Conservation (phyloP, 1,139 yeast genomes). For the Kluyveromyces marxianus region DNA sequence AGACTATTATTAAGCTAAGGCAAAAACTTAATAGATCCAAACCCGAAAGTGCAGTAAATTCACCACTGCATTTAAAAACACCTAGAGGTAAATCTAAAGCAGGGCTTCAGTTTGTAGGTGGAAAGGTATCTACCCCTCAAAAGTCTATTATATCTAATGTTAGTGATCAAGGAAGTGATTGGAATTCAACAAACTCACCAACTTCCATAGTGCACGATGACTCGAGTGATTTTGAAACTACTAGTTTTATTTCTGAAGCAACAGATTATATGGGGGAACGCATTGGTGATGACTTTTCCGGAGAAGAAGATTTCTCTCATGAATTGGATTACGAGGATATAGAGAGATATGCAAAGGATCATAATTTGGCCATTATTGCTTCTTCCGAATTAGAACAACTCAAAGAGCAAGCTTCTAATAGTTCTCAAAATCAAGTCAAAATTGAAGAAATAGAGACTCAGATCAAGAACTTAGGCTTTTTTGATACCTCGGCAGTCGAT, state of each 20-base stretch:
- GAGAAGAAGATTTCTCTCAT: slow-evolving; percentile 9
- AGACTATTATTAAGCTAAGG: slow-evolving; percentile 49
- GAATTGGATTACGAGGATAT: slow-evolving; percentile 34
- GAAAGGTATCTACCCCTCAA: slow-evolving; percentile 1
- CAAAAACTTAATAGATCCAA: slow-evolving; percentile 41
- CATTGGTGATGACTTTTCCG: slow-evolving; percentile 3
- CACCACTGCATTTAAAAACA: neutral
- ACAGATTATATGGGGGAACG: slow-evolving; percentile 12
- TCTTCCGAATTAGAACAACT: slow-evolving; percentile 36
- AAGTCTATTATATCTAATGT: neutral
- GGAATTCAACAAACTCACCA: neutral
- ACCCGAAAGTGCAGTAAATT: slow-evolving; percentile 16
- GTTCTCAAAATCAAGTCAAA: too few species aligned
- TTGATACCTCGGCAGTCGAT: neutral
- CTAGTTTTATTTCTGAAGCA: slow-evolving; percentile 10
- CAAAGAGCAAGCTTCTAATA: slow-evolving; percentile 3
- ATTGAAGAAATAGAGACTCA: too few species aligned
- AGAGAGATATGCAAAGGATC: slow-evolving; percentile 42
- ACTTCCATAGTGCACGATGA: neutral
- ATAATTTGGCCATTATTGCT: slow-evolving; percentile 45
- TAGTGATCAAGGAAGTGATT: neutral
- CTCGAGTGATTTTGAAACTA: slow-evolving; percentile 30
- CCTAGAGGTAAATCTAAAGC: neutral
- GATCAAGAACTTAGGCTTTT: slow-evolving; percentile 6
- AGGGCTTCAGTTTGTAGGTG: neutral